Evolutionary conservation across 345 rosid genomes (phyloP), one percentile per base, ranked within the genome.

Genomic region (Sisymbrium irio): DNA sequence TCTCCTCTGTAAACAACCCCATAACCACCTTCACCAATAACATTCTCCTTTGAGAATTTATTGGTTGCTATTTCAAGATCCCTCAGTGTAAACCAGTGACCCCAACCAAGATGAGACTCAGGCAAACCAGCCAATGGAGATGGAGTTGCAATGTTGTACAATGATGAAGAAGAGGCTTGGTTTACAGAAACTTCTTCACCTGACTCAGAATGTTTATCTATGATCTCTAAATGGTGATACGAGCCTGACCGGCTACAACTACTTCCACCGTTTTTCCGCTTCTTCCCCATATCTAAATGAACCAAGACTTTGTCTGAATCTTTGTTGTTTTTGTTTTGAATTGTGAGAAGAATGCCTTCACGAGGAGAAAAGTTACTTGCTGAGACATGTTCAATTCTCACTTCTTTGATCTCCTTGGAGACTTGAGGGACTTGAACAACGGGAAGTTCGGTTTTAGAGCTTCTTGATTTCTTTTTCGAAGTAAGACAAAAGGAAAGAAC

Each of bases 101-200:
- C 98, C 98, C 98, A 93, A n/a, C 97, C 98, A 19, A 93, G 84
- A 32, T 86, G 93, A 9, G 98, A 86, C 74, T 93, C 97, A 57
- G 93, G 97, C 67, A 90, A 77, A 47, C 93, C 97, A 54, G 89
- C 80, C 67, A 88, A 81, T 44, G 98, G 98, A 6, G 97, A 90
- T 54, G 94, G 86, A 2, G 93, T 82, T 51, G 95, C 85, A 32
- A 80, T 91, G 65, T 88, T 91, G 77, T 87, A 89, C 78, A 90
- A 60, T 44, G 90, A 83, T 82, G 84, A 87, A 4, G 65, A 74
- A 71, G 83, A 87, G 79, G 88, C 81, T 32, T 82, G 85, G 44
- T 54, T 40, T 11, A 27, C 77, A 63, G 60, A 76, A 79, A 3
- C 89, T 80, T 89, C 96, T 82, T 91, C 97, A 19, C 88, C 93